Base-by-base conservation (phyloP, 2,329 filamentous ascomycete species). In the Aspergillus neoniger region DNA sequence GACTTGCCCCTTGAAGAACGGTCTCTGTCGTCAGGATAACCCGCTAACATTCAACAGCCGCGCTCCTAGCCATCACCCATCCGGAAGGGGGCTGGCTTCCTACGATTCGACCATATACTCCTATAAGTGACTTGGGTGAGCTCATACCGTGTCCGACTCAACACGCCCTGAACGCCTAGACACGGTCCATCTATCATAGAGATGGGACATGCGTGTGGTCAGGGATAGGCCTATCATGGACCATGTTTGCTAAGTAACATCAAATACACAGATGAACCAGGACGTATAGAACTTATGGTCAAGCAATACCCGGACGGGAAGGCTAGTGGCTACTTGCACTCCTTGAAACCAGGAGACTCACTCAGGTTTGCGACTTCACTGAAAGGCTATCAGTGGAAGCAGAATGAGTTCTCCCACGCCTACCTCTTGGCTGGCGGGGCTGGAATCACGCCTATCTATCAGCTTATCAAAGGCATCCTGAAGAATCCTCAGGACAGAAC, bases 391-490 rank as follows among this genome's bases (percentile, higher is more conserved):
- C 68, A 74, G 36, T 89, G 85, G 83, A 81, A 77, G 21, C 76
- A 83, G 28, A 79, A 79, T 57, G 66, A 74, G 55, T 69, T 75
- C 77, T 70, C 79, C 74, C 80, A 84, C 63, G 74, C 91, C n/a
- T 83, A 85, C 2, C 79, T 91, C 41, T 83, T 91, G 47, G 89
- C 89, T 0, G 89, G 89, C 48, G 89, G 89, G 12, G 88, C 87
- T 0, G 89, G 89, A 17, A 90, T 92, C 64, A 91, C 88, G 0
- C 89, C 89, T 0, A 82, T 88, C 65, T 90, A 85, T 70, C 86
- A 89, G 70, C 81, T 90, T 2, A 79, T 84, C 2, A 83, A 81
- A 52, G 85, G 85, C 2, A 88, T 90, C 58, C 77, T 89, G n/a
- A 73, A 77, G 48, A 85, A 90, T 68, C 82, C 86, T 0, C 74